Evolutionary conservation across 768 basidiomycete genomes (phyloP), one percentile per base, ranked within the genome.

Genomic region (Russula sp.): DNA sequence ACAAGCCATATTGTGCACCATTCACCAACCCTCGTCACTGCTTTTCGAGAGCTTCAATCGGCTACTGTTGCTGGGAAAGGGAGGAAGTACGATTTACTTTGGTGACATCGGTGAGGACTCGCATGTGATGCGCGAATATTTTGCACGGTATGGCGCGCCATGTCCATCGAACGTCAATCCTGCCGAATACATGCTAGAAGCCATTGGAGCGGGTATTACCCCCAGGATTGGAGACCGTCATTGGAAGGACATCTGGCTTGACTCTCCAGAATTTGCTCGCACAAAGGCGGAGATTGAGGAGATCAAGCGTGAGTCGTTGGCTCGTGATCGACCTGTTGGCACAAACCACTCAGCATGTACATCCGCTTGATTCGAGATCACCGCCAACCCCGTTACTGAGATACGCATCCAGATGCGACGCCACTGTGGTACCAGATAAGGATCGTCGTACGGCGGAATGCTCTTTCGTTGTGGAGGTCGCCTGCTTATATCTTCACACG

Each of bases 11-110:
- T 79, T 95, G n/a, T 94, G 91, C 75, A 95, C 90, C 4, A 93
- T 94, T 65, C 91, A 93, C 66, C 92, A 94, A 67, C 92, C 92
- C 3, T 92, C 90, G 3, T 85, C 90, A 3, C 79, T 93, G 22
- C 77, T 96, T 1, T 95, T 96, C 75, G 88, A 93, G 73, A 86
- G 86, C 68, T 95, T 97, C 69, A 94, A 89, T 70, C 81, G 85
- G 47, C 74, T 88, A 45, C 71, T 89, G 32, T 75, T 88, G 11
- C 76, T 88, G n/a, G 86, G 93, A 67, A 78, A 78, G n/a, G 94
- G 94, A 1, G 94, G 94, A 8, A 87, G 91, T 73, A 94, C 92
- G 0, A 89, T 95, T 11, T 96, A 95, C 79, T 95, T 91, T 70
- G 94, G 94, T 49, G 88, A 91, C 64, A 91, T 96, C 51, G 94